A percentile compares a stretch with the other conserved stretches of the same genome.
Conservation (phyloP, 1,139 yeast species). For the Scheffersomyces titani region DNA sequence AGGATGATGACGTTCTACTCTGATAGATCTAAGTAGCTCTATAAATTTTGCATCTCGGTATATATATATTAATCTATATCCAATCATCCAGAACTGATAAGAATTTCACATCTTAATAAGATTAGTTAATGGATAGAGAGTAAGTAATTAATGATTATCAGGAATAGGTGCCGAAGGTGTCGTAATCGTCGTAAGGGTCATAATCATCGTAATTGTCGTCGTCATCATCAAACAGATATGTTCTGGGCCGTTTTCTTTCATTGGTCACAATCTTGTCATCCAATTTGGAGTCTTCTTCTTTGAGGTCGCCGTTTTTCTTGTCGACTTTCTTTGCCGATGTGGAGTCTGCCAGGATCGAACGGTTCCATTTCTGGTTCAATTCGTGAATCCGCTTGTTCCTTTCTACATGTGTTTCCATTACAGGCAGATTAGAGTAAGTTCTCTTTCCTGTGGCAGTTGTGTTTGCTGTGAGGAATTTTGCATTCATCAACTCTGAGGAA, state of each 20-base stretch:
- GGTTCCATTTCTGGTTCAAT: conserved; percentile 42
- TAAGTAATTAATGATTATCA: not conserved
- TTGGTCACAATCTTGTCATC: not conserved
- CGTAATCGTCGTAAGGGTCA: conserved; percentile 14
- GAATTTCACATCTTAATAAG: not conserved
- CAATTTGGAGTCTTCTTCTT: conserved; percentile 4
- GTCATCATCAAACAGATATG: conserved; percentile 21
- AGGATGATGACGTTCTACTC: conserved; percentile 42
- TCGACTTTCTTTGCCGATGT: not conserved
- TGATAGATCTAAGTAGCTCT: not conserved
- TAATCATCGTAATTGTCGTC: conserved; percentile 19
- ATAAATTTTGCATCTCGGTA: not conserved
- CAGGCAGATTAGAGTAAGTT: conserved; percentile 7
- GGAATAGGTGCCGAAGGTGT: conserved; percentile 3
- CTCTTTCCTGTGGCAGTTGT: conserved; percentile 2
- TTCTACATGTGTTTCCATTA: conserved; percentile 19
- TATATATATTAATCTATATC: conserved; percentile 2
- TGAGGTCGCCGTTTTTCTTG: conserved; percentile 1
- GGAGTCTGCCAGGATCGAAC: conserved; percentile 12
- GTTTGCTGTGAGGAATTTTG: conserved; percentile 11
- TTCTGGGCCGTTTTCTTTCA: conserved; percentile 20
- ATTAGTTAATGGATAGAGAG: not conserved
- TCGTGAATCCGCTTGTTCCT: conserved; percentile 38
- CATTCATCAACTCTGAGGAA: conserved; percentile 6
- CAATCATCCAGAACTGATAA: conserved; percentile 4